These are phyloP conservation scores for Beauveria caledonica DNA, from an alignment of 2,329 filamentous ascomycete species.

Conservation along the genomic window DNA sequence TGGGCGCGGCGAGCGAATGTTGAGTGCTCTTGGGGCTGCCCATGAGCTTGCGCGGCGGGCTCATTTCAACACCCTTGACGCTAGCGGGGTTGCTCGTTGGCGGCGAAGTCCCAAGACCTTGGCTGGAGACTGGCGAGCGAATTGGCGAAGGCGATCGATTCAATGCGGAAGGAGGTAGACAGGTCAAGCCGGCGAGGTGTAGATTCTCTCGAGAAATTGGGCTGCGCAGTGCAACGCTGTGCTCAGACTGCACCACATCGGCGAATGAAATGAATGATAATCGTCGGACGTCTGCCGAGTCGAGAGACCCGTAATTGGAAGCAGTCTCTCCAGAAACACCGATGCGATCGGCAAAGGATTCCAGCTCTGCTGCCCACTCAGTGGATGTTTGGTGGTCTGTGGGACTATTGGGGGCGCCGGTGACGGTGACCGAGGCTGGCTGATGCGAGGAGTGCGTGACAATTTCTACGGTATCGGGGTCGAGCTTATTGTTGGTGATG, in stretches of 20 bases:
- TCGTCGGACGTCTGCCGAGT: constrained; percentile 67
- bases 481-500: constrained; percentile 77
- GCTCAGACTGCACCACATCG: constrained; percentile 83
- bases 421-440: constrained; percentile 62
- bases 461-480: constrained; percentile 88
- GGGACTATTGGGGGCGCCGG: constrained; percentile 33
- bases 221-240: constrained; percentile 47
- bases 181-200: constrained; percentile 59
- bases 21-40: constrained; percentile 55
- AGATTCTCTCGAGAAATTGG: constrained; percentile 58
- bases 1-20: constrained; percentile 36
- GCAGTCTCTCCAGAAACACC: constrained; percentile 47
- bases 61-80: constrained; percentile 65
- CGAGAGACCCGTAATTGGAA: constrained; percentile 70
- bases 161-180: constrained; percentile 40
- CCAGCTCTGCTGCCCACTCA: constrained; percentile 51
- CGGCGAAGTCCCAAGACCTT: constrained; percentile 59
- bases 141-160: constrained; percentile 75
- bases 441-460: constrained; percentile 81
- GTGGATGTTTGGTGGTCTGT: constrained; percentile 33
- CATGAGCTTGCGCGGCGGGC: constrained; percentile 51
- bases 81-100: constrained; percentile 69
- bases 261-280: constrained; percentile 95
- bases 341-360: constrained; percentile 41
- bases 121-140: constrained; percentile 68